Evolutionary conservation across 208 protist species (phyloP).

Genomic region (Leishmania lainsoni): DNA sequence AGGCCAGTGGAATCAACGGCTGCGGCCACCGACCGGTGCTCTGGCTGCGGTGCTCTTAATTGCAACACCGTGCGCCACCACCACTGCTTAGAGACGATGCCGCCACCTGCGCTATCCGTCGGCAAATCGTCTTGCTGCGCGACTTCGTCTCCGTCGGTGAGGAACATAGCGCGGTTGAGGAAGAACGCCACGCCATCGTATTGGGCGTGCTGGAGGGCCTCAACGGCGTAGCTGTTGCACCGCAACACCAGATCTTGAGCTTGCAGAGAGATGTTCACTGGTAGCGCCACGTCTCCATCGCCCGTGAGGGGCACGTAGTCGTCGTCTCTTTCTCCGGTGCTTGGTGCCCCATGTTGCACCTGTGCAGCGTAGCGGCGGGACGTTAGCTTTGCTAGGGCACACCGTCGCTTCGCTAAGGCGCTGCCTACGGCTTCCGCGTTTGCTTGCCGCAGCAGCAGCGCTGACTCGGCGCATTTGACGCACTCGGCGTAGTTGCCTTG

Average conservation of each 20-base stretch:
- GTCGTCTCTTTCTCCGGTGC: not conserved
- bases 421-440: constrained; percentile 30
- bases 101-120: not conserved
- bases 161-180: constrained; percentile 79
- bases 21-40: not conserved
- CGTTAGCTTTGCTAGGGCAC: not conserved
- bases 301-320: constrained; percentile 24
- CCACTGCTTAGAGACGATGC: constrained; percentile 10
- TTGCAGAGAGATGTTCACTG: constrained; percentile 36
- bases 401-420: constrained; percentile 17
- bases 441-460: constrained; percentile 61
- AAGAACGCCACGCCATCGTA: constrained; percentile 71
- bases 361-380: not conserved
- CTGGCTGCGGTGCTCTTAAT: not conserved
- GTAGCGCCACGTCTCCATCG: constrained; percentile 32
- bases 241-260: constrained; percentile 65
- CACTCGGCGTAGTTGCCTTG: constrained; percentile 78
- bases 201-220: constrained; percentile 53
- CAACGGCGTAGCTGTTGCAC: constrained; percentile 85
- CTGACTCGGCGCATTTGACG: constrained; percentile 75
- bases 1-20: not conserved
- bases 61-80: constrained; percentile 30
- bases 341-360: not conserved
- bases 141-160: constrained; percentile 60
- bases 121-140: not conserved